phyloP scores from a whole-genome alignment of 2,329 filamentous ascomycete species.

The Thermochaetoides dissita region DNA sequence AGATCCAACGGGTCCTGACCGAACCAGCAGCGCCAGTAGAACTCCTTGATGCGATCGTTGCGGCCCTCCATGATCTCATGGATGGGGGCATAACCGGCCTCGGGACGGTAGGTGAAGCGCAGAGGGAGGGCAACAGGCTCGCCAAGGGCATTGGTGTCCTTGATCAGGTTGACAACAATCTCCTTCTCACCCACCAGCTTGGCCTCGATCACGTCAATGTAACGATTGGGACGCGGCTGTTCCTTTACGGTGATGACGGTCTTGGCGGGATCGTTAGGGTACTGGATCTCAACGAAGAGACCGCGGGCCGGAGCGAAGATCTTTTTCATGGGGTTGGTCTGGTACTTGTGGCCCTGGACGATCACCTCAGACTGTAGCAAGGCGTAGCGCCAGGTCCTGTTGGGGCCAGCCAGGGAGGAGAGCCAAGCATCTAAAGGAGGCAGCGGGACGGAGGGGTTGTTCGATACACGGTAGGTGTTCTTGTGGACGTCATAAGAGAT shows the following conservation, averaged over 20 bases:
- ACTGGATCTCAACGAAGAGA: conserved; percentile 73
- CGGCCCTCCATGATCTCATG: conserved; percentile 90
- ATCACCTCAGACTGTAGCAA: conserved; percentile 88
- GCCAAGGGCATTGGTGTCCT: conserved; percentile 77
- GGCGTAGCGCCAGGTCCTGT: conserved; percentile 86
- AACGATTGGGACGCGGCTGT: conserved; percentile 71
- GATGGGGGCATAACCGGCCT: conserved; percentile 94
- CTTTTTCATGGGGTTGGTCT: conserved; percentile 87
- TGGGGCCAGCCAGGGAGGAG: conserved; percentile 69
- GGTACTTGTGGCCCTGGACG: conserved; percentile 90
- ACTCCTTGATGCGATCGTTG: conserved; percentile 97
- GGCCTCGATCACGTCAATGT: conserved; percentile 78
- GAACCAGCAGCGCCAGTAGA: conserved; percentile 98
- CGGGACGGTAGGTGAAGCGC: conserved; percentile 84
- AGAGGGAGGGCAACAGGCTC: conserved; percentile 72
- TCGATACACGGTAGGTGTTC: conserved; percentile 70
- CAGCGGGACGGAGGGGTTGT: conserved; percentile 56
- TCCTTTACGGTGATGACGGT: conserved; percentile 81
- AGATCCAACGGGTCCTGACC: conserved; percentile 73
- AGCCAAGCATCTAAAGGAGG: conserved; percentile 77
- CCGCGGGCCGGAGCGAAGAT: conserved; percentile 79
- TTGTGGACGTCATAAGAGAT: conserved; percentile 67
- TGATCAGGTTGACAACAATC: conserved; percentile 80
- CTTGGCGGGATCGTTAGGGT: conserved; percentile 69
- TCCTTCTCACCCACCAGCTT: conserved; percentile 61